Conservation (phyloP, 2,329 filamentous ascomycete species). For the Didymella exigua region DNA sequence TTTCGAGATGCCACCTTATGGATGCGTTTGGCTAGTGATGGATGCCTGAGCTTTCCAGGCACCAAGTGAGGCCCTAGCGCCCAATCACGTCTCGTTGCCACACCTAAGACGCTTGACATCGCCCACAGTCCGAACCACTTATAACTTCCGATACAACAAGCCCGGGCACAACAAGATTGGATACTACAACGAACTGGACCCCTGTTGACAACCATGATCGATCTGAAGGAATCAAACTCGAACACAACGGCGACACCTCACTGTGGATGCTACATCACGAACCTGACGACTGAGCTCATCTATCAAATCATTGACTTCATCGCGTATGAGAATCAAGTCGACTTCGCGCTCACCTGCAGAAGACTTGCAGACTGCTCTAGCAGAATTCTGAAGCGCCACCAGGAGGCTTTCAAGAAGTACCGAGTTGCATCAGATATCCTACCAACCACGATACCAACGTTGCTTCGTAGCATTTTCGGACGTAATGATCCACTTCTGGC, state of each 20-base stretch:
- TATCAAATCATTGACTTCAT: slow-evolving; percentile 14
- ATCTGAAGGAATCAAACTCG: not conserved
- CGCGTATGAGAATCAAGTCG: slow-evolving; percentile 11
- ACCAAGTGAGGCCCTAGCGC: slow-evolving; percentile 3
- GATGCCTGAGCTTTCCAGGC: slow-evolving; percentile 10
- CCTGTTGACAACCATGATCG: not conserved
- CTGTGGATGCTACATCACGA: slow-evolving; percentile 1
- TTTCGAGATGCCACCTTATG: not conserved
- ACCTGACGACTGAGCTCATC: slow-evolving; percentile 10
- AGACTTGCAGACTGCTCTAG: slow-evolving; percentile 4
- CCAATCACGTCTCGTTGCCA: not conserved
- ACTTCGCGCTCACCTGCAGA: slow-evolving; percentile 21
- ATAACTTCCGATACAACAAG: not conserved
- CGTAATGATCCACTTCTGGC: slow-evolving; percentile 15
- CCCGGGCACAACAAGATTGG: not conserved
- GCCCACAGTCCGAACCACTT: not conserved
- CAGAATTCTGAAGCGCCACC: slow-evolving; percentile 16
- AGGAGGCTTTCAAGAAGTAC: slow-evolving; percentile 18
- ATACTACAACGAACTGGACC: not conserved
- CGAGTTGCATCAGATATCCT: slow-evolving; percentile 17
- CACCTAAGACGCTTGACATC: not conserved
- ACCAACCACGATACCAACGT: slow-evolving; percentile 14
- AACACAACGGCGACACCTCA: not conserved
- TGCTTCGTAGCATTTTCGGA: slow-evolving; percentile 18
- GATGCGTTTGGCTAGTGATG: not conserved